Conservation (phyloP, 345 rosid genomes). For the Raphanus sativus region DNA sequence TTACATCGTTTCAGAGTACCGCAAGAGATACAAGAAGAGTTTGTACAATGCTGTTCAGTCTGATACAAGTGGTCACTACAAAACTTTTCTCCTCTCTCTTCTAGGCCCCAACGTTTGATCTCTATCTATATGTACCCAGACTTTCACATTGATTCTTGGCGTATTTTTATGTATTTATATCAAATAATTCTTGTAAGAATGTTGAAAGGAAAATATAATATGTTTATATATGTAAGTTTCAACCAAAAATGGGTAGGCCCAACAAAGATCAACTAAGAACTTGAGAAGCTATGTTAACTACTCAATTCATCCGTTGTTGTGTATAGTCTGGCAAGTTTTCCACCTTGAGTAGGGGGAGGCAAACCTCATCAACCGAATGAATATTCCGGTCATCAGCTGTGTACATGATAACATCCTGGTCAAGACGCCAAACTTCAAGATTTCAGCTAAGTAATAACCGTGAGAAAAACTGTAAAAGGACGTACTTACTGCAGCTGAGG, state of each 20-base stretch:
- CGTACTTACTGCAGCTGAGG: slow-evolving; percentile 45
- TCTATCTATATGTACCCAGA: neutral
- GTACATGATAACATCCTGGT: slow-evolving; percentile 76
- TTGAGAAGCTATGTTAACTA: slow-evolving; percentile 6
- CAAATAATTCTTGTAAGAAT: slow-evolving; percentile 10
- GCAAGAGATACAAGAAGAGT: slow-evolving; percentile 49
- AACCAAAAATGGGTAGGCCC: neutral
- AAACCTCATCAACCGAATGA: slow-evolving; percentile 77
- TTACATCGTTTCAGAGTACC: slow-evolving; percentile 47
- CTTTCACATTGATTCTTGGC: neutral
- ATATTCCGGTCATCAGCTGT: slow-evolving; percentile 82
- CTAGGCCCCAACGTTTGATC: slow-evolving; percentile 42
- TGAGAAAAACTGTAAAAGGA: neutral
- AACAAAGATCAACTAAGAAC: neutral
- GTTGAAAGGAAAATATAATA: neutral
- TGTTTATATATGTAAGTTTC: slow-evolving; percentile 8
- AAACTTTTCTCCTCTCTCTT: slow-evolving; percentile 59
- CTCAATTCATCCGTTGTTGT: neutral
- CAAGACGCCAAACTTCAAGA: neutral
- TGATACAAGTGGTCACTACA: slow-evolving; percentile 58
- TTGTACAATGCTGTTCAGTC: slow-evolving; percentile 55
- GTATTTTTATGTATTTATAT: neutral
- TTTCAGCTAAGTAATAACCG: no score
- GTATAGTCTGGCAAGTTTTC: slow-evolving; percentile 53
- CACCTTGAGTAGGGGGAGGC: slow-evolving; percentile 42